phyloP scores from a whole-genome alignment of 2,329 filamentous ascomycete species.

The Fusarium annulatum region DNA sequence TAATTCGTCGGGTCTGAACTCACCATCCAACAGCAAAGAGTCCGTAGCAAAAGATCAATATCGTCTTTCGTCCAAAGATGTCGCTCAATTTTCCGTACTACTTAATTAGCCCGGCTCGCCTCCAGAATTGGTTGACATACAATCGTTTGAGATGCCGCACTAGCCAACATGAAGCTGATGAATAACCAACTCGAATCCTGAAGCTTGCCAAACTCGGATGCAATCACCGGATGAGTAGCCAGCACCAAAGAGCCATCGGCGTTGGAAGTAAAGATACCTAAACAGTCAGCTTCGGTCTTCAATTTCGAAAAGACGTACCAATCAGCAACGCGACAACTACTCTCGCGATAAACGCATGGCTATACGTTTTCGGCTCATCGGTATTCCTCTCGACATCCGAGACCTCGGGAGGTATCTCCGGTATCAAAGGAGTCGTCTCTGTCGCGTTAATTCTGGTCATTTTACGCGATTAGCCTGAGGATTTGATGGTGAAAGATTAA shows the following conservation, averaged over 20 bases:
- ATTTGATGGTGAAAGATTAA: background rate
- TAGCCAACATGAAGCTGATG: slow-evolving; percentile 48
- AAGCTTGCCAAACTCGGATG: slow-evolving; percentile 69
- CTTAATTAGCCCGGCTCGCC: background rate
- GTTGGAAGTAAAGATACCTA: slow-evolving; percentile 68
- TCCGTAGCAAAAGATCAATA: slow-evolving; percentile 44
- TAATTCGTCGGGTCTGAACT: slow-evolving; percentile 16
- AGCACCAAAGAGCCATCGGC: slow-evolving; percentile 73
- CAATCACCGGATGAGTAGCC: slow-evolving; percentile 71
- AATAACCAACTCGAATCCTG: slow-evolving; percentile 61
- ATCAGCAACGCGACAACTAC: background rate
- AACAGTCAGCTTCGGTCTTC: fast-evolving
- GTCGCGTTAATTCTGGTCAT: background rate
- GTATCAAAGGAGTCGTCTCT: background rate
- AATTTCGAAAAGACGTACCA: fast-evolving
- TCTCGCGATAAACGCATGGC: background rate
- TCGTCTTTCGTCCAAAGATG: slow-evolving; percentile 44
- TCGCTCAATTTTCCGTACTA: slow-evolving; percentile 51
- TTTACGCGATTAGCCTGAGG: fast-evolving
- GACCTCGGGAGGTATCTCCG: background rate
- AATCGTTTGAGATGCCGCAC: slow-evolving; percentile 47
- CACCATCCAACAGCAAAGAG: slow-evolving; percentile 52
- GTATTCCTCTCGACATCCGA: background rate
- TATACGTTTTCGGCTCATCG: background rate
- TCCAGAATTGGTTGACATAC: fast-evolving